Base-by-base conservation (phyloP, 352 stramenopile genomes). In the Phytophthora sansomeana region DNA sequence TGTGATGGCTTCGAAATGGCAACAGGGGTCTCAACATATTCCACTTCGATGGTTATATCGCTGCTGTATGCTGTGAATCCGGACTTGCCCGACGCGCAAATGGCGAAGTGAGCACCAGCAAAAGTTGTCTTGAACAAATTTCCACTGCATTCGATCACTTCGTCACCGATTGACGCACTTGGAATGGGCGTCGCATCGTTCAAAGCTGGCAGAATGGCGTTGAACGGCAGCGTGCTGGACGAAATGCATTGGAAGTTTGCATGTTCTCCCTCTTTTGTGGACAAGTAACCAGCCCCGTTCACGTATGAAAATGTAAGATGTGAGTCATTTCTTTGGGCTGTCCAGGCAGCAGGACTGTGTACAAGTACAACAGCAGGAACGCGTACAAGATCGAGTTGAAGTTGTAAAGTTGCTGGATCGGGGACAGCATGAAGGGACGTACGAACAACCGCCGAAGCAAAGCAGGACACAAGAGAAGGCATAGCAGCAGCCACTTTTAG, bases 1-100 rank as follows among this genome's bases (percentile, higher is more conserved):
- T 48, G 21, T n/a, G 7, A 33, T 44, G 26, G n/a, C 6, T 13
- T 30, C 7, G 47, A 19, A 16, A 52, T 50, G 4, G n/a, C 56
- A 3, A n/a, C 26, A 14, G 47, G 36, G 48, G 4, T 51, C 5
- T 41, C 10, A 5, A 70, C 16, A 30, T 66, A 70, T 21, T 55
- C 47, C 38, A 54, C 63, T 5, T 26, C 14, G 6, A 66, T 41
- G 1, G 19, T 55, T 0, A 70, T 38, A 19, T 56, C 55, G 43
- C 32, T 49, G 28, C 62, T 54, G 19, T 70, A 69, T 6, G 52
- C 55, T 6, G 26, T 56, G 28, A 70, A 66, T 9, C 60, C 54
- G 0, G 46, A 60, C 29, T 35, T 5, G 10, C 59, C 54, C 1
- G 36, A 56, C 35, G 30, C 8, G 38, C 65, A 73, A 19, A 67